A percentile compares a stretch with the other conserved stretches of the same genome.
These are phyloP conservation scores for Phytophthora constricta DNA, from an alignment of 352 stramenopile species.

Conservation along the genomic window DNA sequence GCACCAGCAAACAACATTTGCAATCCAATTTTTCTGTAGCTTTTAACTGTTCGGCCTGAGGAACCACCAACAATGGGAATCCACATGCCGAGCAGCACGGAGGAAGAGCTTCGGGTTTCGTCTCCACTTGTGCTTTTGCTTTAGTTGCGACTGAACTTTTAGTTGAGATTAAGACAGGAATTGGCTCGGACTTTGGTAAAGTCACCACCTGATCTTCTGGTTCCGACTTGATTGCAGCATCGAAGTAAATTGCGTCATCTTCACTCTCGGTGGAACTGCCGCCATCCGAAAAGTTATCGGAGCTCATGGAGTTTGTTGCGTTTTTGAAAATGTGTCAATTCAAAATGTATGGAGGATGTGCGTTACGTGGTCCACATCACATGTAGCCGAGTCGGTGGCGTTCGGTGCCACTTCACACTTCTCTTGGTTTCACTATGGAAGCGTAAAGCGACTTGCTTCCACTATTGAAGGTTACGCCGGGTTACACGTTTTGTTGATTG, in stretches of 20 bases:
- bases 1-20: conserved; percentile 26
- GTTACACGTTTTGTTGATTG: too few species aligned
- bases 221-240: conserved; percentile 17
- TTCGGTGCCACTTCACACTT: too few species aligned
- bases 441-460: too few species aligned
- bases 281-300: conserved; percentile 24
- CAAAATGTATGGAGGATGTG: too few species aligned
- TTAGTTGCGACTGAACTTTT: not conserved
- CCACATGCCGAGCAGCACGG: conserved; percentile 21
- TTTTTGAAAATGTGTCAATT: too few species aligned
- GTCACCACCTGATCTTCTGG: not conserved
- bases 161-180: too few species aligned
- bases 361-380: too few species aligned
- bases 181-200: too few species aligned
- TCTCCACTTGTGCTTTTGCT: not conserved
- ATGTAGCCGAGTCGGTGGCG: too few species aligned
- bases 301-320: too few species aligned
- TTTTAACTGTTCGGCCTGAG: conserved; percentile 9
- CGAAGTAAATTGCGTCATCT: conserved; percentile 7
- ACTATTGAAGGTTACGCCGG: too few species aligned
- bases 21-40: conserved; percentile 19
- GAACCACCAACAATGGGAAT: conserved; percentile 12
- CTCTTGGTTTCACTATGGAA: too few species aligned
- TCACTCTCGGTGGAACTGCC: conserved; percentile 34
- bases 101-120: not conserved